Conservation (phyloP, 2,329 filamentous ascomycete genomes). For the Colletotrichum magnum region DNA sequence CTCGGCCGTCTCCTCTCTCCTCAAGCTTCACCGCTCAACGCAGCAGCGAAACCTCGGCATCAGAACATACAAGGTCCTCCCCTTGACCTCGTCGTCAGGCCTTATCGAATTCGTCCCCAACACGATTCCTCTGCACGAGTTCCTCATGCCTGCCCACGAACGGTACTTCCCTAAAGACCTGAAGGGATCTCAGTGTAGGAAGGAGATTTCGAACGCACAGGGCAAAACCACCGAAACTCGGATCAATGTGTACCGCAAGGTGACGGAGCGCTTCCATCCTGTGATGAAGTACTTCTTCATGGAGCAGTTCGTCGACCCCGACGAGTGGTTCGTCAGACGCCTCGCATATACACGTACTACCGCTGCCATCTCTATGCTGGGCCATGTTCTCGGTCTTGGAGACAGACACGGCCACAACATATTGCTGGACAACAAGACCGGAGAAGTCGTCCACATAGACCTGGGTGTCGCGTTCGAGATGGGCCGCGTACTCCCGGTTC, state of each 20-base stretch:
- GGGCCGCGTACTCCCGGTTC: conserved; percentile 93
- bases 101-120: conserved; percentile 98
- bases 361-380: conserved; percentile 94
- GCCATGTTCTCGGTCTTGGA: conserved; percentile 91
- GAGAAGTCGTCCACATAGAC: conserved; percentile 97
- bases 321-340: conserved; percentile 94
- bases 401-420: conserved; percentile 98
- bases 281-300: conserved; percentile 98
- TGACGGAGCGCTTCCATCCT: conserved; percentile 87
- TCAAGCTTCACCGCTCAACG: conserved; percentile 88
- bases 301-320: conserved; percentile 92
- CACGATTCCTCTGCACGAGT: conserved; percentile 92
- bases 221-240: conserved; percentile 78
- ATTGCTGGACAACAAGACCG: conserved; percentile 87
- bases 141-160: conserved; percentile 90
- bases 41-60: conserved; percentile 91
- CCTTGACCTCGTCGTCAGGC: conserved; percentile 85
- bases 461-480: conserved; percentile 97
- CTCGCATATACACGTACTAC: conserved; percentile 94
- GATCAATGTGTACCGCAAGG: conserved; percentile 81
- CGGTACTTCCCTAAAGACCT: conserved; percentile 88
- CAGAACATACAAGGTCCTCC: conserved; percentile 96
- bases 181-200: conserved; percentile 82
- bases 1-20: conserved; percentile 90
- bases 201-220: conserved; percentile 82